Evolutionary conservation across 148 eudicot species (phyloP).

Genomic region (Chenopodium suecicum): DNA sequence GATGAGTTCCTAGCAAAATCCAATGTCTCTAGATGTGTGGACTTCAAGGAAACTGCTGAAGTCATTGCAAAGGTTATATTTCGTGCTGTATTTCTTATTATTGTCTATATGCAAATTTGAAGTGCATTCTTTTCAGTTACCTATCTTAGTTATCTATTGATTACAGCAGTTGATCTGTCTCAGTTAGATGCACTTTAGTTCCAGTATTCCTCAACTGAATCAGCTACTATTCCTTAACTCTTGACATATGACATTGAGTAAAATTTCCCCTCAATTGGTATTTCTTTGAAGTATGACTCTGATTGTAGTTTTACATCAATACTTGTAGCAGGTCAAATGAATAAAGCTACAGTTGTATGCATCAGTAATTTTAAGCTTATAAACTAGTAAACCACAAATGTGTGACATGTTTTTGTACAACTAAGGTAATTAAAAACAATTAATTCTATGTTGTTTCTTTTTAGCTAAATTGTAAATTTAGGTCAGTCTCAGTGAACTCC

Average conservation of each 20-base stretch:
- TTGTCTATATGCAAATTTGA: background rate
- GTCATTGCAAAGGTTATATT: constrained; percentile 85
- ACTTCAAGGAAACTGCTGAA: constrained; percentile 96
- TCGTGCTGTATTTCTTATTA: background rate
- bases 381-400: background rate
- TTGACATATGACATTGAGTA: too few species aligned
- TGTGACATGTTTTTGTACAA: background rate
- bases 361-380: background rate
- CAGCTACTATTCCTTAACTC: background rate
- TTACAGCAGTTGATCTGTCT: background rate
- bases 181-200: background rate
- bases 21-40: constrained; percentile 90
- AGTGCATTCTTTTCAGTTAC: background rate
- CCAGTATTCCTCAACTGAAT: background rate
- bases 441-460: background rate
- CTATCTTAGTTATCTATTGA: background rate
- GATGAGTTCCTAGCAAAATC: constrained; percentile 96
- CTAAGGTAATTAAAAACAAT: background rate
- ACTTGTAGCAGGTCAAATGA: background rate
- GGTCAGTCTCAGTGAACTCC: too few species aligned
- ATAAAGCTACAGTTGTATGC: background rate
- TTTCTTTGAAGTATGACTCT: background rate
- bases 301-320: background rate
- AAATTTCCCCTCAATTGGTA: background rate
- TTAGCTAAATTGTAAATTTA: too few species aligned